Evolutionary conservation across 1,284 basidiomycete genomes (phyloP).

Genomic region (Thelephora terrestris): DNA sequence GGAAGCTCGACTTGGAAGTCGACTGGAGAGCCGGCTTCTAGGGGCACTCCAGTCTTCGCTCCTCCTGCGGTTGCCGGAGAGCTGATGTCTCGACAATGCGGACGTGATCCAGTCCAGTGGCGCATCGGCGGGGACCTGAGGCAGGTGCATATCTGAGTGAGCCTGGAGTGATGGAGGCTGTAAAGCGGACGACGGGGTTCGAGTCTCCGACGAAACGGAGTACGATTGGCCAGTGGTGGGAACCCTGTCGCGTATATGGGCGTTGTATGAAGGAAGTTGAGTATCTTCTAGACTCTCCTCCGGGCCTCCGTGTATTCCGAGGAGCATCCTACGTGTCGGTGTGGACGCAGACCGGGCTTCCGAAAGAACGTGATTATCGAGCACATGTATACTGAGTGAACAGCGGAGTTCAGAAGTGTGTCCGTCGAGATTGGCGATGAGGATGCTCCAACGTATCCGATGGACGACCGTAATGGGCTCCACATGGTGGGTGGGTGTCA

Average conservation of each 20-base stretch:
- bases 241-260: slow-evolving; percentile 84
- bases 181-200: slow-evolving; percentile 7
- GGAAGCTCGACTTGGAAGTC: slow-evolving; percentile 30
- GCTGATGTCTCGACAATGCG: slow-evolving; percentile 48
- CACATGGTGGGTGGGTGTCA: slow-evolving; percentile 54
- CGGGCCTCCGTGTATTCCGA: slow-evolving; percentile 39
- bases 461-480: slow-evolving; percentile 70
- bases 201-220: slow-evolving; percentile 13
- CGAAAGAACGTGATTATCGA: slow-evolving; percentile 61
- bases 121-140: slow-evolving; percentile 15
- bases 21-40: slow-evolving; percentile 24
- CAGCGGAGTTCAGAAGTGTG: slow-evolving; percentile 88
- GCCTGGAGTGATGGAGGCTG: slow-evolving; percentile 1
- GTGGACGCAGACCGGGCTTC: slow-evolving; percentile 68
- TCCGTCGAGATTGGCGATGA: slow-evolving; percentile 78
- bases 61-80: slow-evolving; percentile 17
- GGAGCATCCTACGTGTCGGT: slow-evolving; percentile 58
- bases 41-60: slow-evolving; percentile 17
- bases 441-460: slow-evolving; percentile 64
- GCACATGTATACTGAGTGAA: slow-evolving; percentile 78
- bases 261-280: slow-evolving; percentile 78
- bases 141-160: slow-evolving; percentile 18
- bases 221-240: slow-evolving; percentile 21
- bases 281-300: slow-evolving; percentile 41
- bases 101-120: slow-evolving; percentile 75